phyloP scores from a whole-genome alignment of 169 alveolate species.

The Plasmodium relictum region DNA sequence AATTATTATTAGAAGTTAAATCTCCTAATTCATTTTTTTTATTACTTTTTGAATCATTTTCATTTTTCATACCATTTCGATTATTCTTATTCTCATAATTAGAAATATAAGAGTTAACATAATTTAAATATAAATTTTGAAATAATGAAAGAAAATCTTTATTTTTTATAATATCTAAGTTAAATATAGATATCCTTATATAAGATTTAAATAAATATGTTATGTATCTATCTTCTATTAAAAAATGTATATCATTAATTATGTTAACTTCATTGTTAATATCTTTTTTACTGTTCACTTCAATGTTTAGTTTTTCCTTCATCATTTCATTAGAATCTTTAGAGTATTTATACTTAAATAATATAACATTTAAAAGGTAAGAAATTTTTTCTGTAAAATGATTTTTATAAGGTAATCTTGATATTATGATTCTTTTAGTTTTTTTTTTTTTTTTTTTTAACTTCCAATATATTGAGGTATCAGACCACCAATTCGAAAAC shows the following conservation, averaged over 20 bases:
- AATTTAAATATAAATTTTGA: slow-evolving; percentile 9
- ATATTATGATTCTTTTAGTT: slow-evolving; percentile 1
- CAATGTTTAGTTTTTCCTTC: neutral
- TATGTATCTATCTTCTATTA: slow-evolving; percentile 9
- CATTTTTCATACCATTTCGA: neutral
- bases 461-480: slow-evolving; percentile 22
- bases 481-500: slow-evolving; percentile 66
- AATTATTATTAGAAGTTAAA: neutral
- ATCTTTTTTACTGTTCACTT: neutral
- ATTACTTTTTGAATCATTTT: neutral
- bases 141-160: slow-evolving; percentile 10
- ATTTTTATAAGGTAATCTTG: slow-evolving; percentile 40
- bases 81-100: neutral
- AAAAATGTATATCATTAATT: too few species aligned
- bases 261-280: too few species aligned
- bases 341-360: slow-evolving; percentile 1
- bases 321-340: neutral
- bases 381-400: slow-evolving; percentile 48
- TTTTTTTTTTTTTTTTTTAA: slow-evolving; percentile 37
- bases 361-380: slow-evolving; percentile 14
- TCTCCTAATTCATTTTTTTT: neutral
- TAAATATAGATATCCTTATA: slow-evolving; percentile 16
- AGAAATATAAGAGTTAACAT: slow-evolving; percentile 22
- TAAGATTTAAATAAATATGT: slow-evolving; percentile 47
- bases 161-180: neutral